These are phyloP conservation scores for Ganoderma boninense DNA, from an alignment of 1,284 basidiomycete genomes.

Conservation along the genomic window DNA sequence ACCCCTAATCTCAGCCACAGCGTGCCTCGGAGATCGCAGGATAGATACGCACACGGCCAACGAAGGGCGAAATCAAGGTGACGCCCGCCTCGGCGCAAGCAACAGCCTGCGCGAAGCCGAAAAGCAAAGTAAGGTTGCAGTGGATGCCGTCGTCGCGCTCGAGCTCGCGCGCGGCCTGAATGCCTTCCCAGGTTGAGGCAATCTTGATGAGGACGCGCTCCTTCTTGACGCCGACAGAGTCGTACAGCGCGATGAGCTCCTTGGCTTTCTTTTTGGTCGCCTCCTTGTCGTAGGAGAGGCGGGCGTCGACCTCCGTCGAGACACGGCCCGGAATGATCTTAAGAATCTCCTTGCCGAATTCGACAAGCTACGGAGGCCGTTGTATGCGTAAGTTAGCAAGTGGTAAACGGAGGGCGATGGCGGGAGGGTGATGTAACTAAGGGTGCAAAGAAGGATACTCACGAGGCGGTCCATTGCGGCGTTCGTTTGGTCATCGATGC, in stretches of 20 bases:
- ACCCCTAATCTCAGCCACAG: neutral
- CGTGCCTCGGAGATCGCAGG: neutral
- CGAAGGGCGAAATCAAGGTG: constrained; percentile 99
- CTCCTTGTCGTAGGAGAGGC: constrained; percentile 96
- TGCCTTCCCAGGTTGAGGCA: constrained; percentile 99
- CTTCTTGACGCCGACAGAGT: constrained; percentile 89
- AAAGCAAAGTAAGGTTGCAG: constrained; percentile 99
- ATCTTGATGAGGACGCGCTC: constrained; percentile 99
- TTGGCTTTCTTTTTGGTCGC: constrained; percentile 93
- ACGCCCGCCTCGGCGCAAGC: constrained; percentile 98
- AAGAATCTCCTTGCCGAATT: constrained; percentile 97
- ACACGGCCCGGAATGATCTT: constrained; percentile 97
- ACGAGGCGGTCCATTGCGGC: constrained; percentile 91
- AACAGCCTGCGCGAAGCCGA: constrained; percentile 98
- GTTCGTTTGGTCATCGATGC: constrained; percentile 76
- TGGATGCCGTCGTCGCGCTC: constrained; percentile 94
- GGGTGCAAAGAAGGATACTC: constrained; percentile 37
- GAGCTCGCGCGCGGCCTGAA: constrained; percentile 97
- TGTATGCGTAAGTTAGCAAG: neutral
- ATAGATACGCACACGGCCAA: constrained; percentile 81
- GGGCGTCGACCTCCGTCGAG: constrained; percentile 98
- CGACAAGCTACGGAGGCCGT: constrained; percentile 74
- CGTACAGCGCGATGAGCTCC: constrained; percentile 94
- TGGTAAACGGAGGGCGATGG: neutral
- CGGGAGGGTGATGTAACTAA: neutral